Evolutionary conservation across 2,329 filamentous ascomycete species (phyloP), one percentile per base, ranked within the genome.

Genomic region (Cladophialophora yegresii): DNA sequence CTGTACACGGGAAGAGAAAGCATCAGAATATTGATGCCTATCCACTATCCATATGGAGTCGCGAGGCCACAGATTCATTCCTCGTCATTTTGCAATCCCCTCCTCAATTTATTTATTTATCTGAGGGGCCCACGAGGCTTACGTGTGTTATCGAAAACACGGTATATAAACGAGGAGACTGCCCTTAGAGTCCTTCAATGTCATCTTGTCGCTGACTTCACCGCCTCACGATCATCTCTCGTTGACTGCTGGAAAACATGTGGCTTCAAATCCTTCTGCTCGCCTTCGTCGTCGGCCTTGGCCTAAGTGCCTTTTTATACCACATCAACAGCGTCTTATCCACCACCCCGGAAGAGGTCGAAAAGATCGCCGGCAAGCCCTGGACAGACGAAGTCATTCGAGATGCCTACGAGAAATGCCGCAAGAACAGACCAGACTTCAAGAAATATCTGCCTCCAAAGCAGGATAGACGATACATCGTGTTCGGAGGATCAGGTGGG

Each of bases 401-500:
- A 62, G 63, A 65, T 0, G 72, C 75, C 2, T 78, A 76, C 59
- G 63, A 74, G 49, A 73, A 72, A 60, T 64, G 68, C 32, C 50
- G 71, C 22, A 62, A 73, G 30, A 65, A 64, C 3, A 75, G 75
- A 1, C 66, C 75, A 28, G 75, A 78, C 62, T 71, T 77, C 43
- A 69, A 58, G 32, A 71, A 75, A 54, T 73, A 72, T 55, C 69
- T 79, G 7, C 77, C 77, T 4, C 74, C 75, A 1, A 78, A 74
- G 64, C 75, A 76, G 63, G 68, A 71, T 5, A 72, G 77, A 10
- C 74, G 77, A 5, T 79, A 79, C 64, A 71, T 79, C 20, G 70
- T 79, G 30, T 73, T 77, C 49, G 77, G 77, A 50, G 77, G 76
- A 67, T 73, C 75, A 45, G 77, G 77, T 76, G 12, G 13, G 26